Evolutionary conservation across 768 basidiomycete genomes (phyloP).

Genomic region (Gelatoporia subvermispora): DNA sequence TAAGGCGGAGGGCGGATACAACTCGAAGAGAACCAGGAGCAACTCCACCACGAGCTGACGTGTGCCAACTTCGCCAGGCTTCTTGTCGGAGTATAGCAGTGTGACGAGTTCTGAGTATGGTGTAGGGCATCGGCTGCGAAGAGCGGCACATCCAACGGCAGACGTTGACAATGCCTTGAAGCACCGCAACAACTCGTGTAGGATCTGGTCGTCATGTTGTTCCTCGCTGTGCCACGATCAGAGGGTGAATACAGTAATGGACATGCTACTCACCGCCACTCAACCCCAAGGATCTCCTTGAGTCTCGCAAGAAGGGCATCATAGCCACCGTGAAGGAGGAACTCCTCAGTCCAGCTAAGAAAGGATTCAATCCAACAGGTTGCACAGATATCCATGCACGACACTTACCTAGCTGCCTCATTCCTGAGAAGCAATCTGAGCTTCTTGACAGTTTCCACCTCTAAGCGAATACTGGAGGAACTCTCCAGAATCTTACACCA

Average conservation of each 20-base stretch:
- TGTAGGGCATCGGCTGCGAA: slow-evolving; percentile 83
- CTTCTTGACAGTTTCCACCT: slow-evolving; percentile 86
- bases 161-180: slow-evolving; percentile 92
- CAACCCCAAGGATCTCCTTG: slow-evolving; percentile 89
- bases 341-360: slow-evolving; percentile 83
- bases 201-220: slow-evolving; percentile 92
- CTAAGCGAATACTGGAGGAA: slow-evolving; percentile 69
- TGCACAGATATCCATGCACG: background rate
- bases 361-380: background rate
- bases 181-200: slow-evolving; percentile 89
- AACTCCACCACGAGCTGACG: slow-evolving; percentile 90
- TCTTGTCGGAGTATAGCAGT: slow-evolving; percentile 94
- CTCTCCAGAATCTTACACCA: slow-evolving; percentile 64
- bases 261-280: slow-evolving; percentile 78
- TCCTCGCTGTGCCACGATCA: slow-evolving; percentile 67
- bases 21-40: slow-evolving; percentile 79
- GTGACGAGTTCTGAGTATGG: slow-evolving; percentile 82
- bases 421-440: slow-evolving; percentile 82
- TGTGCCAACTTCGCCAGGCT: slow-evolving; percentile 89
- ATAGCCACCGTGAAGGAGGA: slow-evolving; percentile 82
- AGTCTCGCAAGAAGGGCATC: slow-evolving; percentile 75
- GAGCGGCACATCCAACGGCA: slow-evolving; percentile 81
- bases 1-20: slow-evolving; percentile 73
- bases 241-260: background rate
- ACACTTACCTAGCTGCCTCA: slow-evolving; percentile 74